Evolutionary conservation across 768 basidiomycete species (phyloP), one percentile per base, ranked within the genome.

Genomic region (Phanerodontia chrysosporium): DNA sequence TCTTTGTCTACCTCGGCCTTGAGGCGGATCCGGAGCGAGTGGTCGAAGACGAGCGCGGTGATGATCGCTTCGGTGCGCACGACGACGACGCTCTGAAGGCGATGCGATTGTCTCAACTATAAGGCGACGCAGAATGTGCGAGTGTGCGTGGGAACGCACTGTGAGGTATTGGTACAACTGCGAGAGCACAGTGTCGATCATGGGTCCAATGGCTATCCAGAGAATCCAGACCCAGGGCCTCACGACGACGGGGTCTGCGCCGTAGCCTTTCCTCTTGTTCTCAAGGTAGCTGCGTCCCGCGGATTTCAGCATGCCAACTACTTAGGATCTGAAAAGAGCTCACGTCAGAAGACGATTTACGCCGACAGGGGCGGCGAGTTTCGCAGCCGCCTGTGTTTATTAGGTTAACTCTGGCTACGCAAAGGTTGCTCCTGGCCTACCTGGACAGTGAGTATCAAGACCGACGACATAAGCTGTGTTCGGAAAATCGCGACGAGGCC

Each of bases 201-300:
- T 67, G 16, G 83, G 80, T 14, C 82, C 83, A 4, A 80, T 45
- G 61, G 85, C 78, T 14, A 86, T 72, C 66, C 74, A 73, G 0
- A 70, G 32, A 10, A 89, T 79, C 87, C 89, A 90, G 12, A 89
- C 79, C 83, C 87, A 89, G 0, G 89, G 89, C 25, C 79, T 78
- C 35, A 86, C 69, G 5, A 69, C 64, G 0, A 84, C 75, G 21
- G 69, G 76, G 55, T 76, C 65, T 2, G 35, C 6, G 35, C 35
- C 9, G 46, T 24, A 42, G 22, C 12, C 24, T 5, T 42, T 65
- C 3, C 82, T 83, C 12, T 73, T 70, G 2, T 70, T 77, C 70
- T 89, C 87, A 16, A 90, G 70, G 64, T 88, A 85, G 30, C 81
- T 85, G 52, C 18, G 12, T 54, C 63, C 48, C 66, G 70, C 70